phyloP scores from a whole-genome alignment of 2,329 filamentous ascomycete species.

The Scleromitrula shiraiana region DNA sequence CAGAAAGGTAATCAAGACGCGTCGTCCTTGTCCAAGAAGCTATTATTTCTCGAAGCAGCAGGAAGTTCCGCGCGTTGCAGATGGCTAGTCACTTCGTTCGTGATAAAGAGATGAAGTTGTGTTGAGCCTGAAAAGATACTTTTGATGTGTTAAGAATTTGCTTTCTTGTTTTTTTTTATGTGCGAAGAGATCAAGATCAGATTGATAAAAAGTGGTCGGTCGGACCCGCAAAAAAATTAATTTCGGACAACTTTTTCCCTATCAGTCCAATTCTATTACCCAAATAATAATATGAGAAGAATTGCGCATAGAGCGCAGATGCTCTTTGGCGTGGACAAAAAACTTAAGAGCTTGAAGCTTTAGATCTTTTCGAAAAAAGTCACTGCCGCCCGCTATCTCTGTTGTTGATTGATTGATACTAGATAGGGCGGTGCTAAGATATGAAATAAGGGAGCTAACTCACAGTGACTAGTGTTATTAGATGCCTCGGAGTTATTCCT shows the following conservation, averaged over 20 bases:
- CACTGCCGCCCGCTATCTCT: not conserved
- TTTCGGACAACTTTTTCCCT: constrained; percentile 1
- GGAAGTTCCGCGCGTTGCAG: not conserved
- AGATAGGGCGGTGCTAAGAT: not conserved
- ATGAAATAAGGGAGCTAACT: constrained; percentile 18
- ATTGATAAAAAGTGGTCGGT: not conserved
- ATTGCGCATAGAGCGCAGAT: constrained; percentile 3
- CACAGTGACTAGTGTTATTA: constrained; percentile 17
- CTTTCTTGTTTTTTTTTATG: not conserved
- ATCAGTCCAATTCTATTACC: constrained; percentile 4
- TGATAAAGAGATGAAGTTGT: not conserved
- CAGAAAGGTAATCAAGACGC: not conserved
- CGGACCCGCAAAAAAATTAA: constrained; percentile 7
- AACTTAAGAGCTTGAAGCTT: not conserved
- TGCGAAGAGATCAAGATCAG: not conserved
- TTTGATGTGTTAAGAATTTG: not conserved
- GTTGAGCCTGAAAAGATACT: not conserved
- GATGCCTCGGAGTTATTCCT: constrained; percentile 13
- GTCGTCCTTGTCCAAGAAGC: not conserved
- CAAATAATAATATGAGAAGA: not conserved
- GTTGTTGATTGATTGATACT: constrained; percentile 1
- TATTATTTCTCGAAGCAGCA: not conserved
- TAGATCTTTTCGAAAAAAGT: not conserved
- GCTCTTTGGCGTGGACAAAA: not conserved
- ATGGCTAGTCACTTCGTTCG: not conserved